These are phyloP conservation scores for Casuarina glauca DNA, from an alignment of 306 rosid species.

Conservation along the genomic window DNA sequence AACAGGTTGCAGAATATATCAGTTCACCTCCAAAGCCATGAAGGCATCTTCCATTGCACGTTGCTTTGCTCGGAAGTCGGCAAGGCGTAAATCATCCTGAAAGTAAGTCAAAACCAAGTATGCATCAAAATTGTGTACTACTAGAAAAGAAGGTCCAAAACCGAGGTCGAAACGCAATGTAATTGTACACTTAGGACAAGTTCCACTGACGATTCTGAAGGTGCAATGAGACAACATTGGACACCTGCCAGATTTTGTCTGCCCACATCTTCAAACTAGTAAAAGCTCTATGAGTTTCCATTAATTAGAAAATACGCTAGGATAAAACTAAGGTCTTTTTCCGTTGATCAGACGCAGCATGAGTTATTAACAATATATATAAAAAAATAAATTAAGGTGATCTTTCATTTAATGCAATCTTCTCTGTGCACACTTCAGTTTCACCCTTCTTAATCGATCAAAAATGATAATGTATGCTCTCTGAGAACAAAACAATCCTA, in stretches of 20 bases:
- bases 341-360: background rate
- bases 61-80: constrained; percentile 85
- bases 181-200: too few relatives aligned
- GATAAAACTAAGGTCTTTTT: background rate
- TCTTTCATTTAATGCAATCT: background rate
- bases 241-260: background rate
- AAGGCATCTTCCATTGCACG: constrained; percentile 96
- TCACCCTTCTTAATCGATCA: background rate
- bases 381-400: background rate
- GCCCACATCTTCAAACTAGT: background rate
- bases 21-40: constrained; percentile 85
- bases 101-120: constrained; percentile 31
- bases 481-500: background rate
- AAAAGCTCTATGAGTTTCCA: background rate
- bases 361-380: background rate
- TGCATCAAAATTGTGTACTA: constrained; percentile 2
- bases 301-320: background rate
- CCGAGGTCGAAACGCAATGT: background rate
- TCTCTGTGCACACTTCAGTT: background rate
- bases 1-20: constrained; percentile 13
- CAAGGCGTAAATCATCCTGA: constrained; percentile 92
- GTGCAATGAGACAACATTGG: background rate
- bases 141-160: background rate
- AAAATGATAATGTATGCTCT: background rate
- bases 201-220: background rate